Percentiles rank a stretch among this genome's conserved stretches.
phyloP scores from a whole-genome alignment of 2,329 filamentous ascomycete genomes.

The Ophiostoma sp. region DNA sequence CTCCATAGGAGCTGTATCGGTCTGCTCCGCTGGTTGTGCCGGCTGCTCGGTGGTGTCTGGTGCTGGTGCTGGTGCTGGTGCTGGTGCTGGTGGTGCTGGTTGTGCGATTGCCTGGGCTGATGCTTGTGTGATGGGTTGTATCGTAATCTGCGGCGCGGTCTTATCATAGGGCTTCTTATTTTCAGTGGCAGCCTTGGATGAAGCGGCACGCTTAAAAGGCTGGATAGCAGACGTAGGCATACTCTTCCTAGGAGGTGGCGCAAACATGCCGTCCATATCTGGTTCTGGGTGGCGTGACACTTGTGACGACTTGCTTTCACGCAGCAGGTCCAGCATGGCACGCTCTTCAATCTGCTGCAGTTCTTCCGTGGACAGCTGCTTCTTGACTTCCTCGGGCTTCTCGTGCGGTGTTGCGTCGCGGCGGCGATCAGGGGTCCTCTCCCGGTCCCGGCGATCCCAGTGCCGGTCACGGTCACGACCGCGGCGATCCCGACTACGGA shows the following conservation, averaged over 20 bases:
- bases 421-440: conserved; percentile 43
- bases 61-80: neutral
- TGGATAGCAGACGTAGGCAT: conserved; percentile 55
- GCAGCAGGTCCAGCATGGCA: conserved; percentile 52
- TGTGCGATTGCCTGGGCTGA: neutral
- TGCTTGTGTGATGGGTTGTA: conserved; percentile 5
- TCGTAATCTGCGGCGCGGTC: conserved; percentile 8
- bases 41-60: neutral
- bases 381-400: conserved; percentile 49
- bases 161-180: conserved; percentile 33
- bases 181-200: conserved; percentile 38
- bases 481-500: conserved; percentile 2
- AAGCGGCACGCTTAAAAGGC: conserved; percentile 43
- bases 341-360: conserved; percentile 53
- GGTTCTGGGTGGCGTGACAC: conserved; percentile 47
- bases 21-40: neutral
- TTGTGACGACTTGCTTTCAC: conserved; percentile 49
- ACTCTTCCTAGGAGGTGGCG: conserved; percentile 48
- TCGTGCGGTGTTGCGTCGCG: conserved; percentile 39
- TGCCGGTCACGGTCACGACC: conserved; percentile 32
- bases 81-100: neutral
- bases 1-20: neutral
- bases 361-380: conserved; percentile 54
- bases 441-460: conserved; percentile 39
- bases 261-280: conserved; percentile 52